phyloP scores from a whole-genome alignment of 2,329 filamentous ascomycete species.

The Beauveria australis region DNA sequence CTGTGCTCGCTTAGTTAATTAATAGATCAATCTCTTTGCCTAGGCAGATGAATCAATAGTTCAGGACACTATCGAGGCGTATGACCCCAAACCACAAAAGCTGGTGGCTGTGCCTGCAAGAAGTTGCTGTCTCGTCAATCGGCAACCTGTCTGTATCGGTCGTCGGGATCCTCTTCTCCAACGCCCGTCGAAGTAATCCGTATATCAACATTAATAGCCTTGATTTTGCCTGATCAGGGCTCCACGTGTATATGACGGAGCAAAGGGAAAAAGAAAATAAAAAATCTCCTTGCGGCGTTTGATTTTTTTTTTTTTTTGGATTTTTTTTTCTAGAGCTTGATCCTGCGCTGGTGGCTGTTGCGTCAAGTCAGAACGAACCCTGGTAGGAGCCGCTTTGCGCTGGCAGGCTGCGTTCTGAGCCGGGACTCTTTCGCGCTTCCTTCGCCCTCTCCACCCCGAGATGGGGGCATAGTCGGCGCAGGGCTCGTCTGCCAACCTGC shows the following conservation, averaged over 20 bases:
- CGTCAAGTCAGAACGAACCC: not conserved
- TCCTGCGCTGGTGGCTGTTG: constrained; percentile 7
- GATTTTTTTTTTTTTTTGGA: no score
- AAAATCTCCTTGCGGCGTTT: not conserved
- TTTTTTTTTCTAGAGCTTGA: not conserved
- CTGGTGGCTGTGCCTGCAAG: not conserved
- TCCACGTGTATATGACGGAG: not conserved
- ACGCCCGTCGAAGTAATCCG: no score
- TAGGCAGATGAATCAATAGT: not conserved
- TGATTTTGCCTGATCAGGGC: no score
- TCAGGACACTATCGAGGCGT: not conserved
- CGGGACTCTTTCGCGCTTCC: not conserved
- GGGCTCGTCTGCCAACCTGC: not conserved
- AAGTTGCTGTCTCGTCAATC: no score
- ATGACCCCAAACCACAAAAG: not conserved
- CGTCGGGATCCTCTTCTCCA: no score
- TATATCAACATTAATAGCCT: no score
- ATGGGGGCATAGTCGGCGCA: not conserved
- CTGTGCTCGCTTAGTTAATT: not conserved
- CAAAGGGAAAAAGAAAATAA: not conserved
- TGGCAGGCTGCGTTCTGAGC: constrained; percentile 7
- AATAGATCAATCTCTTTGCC: not conserved
- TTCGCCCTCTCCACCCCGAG: not conserved
- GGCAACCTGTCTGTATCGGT: no score
- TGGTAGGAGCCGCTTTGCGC: not conserved